Percentiles rank a stretch among this genome's conserved stretches.
These are phyloP conservation scores for Perilla frutescens DNA, from an alignment of 257 asterid species.

Conservation along the genomic window DNA sequence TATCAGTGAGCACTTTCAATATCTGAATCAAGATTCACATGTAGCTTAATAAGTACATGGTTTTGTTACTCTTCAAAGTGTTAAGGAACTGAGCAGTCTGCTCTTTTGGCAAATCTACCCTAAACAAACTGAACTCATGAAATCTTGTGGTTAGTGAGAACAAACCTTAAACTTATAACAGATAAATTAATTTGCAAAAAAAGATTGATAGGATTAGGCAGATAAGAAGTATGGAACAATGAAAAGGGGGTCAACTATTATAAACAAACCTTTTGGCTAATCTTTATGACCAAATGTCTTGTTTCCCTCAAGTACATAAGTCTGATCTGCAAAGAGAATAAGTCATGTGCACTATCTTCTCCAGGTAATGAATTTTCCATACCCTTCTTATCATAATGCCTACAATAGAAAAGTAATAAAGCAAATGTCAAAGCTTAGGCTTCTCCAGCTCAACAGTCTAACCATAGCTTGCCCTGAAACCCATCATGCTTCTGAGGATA, in stretches of 20 bases:
- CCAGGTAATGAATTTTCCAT: slow-evolving; percentile 43
- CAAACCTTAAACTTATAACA: neutral
- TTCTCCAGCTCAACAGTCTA: neutral
- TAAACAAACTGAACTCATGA: slow-evolving; percentile 26
- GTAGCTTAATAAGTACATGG: neutral
- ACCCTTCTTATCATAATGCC: slow-evolving; percentile 63
- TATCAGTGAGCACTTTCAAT: slow-evolving; percentile 17
- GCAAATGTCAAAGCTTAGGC: slow-evolving; percentile 32
- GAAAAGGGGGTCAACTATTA: slow-evolving; percentile 10
- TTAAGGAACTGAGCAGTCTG: slow-evolving; percentile 4
- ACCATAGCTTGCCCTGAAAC: neutral
- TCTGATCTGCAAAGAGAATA: slow-evolving; percentile 64
- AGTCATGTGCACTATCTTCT: slow-evolving; percentile 46
- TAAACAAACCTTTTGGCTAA: slow-evolving; percentile 58
- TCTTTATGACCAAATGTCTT: slow-evolving; percentile 60
- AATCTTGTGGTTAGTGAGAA: neutral
- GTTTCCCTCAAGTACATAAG: slow-evolving; percentile 50
- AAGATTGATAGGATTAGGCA: slow-evolving; percentile 6
- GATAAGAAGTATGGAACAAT: slow-evolving; percentile 13
- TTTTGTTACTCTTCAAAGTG: neutral
- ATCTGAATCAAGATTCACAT: slow-evolving; percentile 1
- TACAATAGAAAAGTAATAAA: slow-evolving; percentile 47
- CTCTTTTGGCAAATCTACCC: slow-evolving; percentile 14
- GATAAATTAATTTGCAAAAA: slow-evolving; percentile 6
- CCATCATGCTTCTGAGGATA: neutral